Percentiles rank a stretch among this genome's conserved stretches.
These are phyloP conservation scores for Chaetomiaceae sp. DNA, from an alignment of 2,329 filamentous ascomycete genomes.

Conservation along the genomic window DNA sequence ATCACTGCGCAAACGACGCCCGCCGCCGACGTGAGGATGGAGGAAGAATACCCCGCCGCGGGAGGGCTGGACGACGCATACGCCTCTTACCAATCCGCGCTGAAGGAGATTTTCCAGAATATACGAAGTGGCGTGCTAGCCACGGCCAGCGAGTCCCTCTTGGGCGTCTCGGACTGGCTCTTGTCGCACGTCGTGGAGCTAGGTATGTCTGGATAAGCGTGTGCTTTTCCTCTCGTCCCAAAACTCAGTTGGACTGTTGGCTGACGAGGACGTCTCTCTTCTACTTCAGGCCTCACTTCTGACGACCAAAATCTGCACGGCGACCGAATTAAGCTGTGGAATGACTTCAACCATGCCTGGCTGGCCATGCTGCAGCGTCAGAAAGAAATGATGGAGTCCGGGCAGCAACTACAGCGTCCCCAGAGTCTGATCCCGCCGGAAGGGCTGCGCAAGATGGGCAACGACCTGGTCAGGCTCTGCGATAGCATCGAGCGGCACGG, in stretches of 20 bases:
- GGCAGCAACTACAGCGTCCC: constrained; percentile 51
- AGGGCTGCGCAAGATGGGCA: constrained; percentile 72
- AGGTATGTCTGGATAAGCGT: constrained; percentile 39
- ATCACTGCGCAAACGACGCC: constrained; percentile 40
- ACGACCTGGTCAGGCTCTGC: constrained; percentile 75
- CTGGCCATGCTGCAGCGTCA: constrained; percentile 78
- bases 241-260: background rate
- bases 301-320: constrained; percentile 73
- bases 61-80: constrained; percentile 64
- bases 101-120: constrained; percentile 66
- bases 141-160: constrained; percentile 48
- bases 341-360: constrained; percentile 93
- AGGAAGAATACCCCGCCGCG: constrained; percentile 53
- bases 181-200: constrained; percentile 52
- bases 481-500: constrained; percentile 85
- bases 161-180: constrained; percentile 53
- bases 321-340: constrained; percentile 81
- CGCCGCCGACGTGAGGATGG: constrained; percentile 45
- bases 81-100: constrained; percentile 57
- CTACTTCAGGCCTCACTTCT: constrained; percentile 67
- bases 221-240: background rate
- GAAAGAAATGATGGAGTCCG: constrained; percentile 65
- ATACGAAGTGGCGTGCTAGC: constrained; percentile 53
- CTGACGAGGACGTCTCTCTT: background rate
- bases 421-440: constrained; percentile 65